These are phyloP conservation scores for Sonneratia alba DNA, from an alignment of 345 rosid genomes.

Conservation along the genomic window DNA sequence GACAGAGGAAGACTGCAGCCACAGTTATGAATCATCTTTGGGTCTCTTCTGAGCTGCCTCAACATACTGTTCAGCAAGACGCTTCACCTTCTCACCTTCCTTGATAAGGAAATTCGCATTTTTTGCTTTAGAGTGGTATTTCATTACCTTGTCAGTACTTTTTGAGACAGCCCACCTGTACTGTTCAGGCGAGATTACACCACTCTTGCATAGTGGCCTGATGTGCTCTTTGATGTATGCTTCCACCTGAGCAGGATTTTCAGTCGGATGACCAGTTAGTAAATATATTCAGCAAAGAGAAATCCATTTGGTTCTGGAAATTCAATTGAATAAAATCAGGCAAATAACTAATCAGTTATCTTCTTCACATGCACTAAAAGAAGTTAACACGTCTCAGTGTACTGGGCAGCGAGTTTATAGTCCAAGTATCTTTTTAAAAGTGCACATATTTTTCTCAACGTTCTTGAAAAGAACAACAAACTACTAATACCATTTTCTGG, in stretches of 20 bases:
- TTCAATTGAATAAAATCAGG: too few species aligned
- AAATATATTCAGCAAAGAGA: not conserved
- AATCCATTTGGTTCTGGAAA: too few species aligned
- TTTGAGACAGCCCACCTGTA: slow-evolving; percentile 89
- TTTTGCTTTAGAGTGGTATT: slow-evolving; percentile 71
- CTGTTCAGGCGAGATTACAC: slow-evolving; percentile 69
- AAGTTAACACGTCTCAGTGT: too few species aligned
- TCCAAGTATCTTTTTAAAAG: not conserved
- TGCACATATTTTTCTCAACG: not conserved
- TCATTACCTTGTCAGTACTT: slow-evolving; percentile 86
- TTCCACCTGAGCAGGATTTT: slow-evolving; percentile 51
- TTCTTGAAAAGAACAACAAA: not conserved
- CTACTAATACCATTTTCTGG: not conserved
- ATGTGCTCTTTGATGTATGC: slow-evolving; percentile 93
- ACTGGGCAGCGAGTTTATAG: not conserved
- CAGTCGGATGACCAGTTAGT: slow-evolving; percentile 3
- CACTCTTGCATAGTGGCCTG: slow-evolving; percentile 86
- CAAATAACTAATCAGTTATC: too few species aligned
- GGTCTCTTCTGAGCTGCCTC: slow-evolving; percentile 66
- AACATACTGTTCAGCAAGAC: slow-evolving; percentile 84
- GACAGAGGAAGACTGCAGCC: not conserved
- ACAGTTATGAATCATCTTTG: slow-evolving; percentile 18
- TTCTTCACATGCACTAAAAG: too few species aligned
- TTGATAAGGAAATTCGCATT: slow-evolving; percentile 80
- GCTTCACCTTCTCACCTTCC: slow-evolving; percentile 98